These are phyloP conservation scores for Biscogniauxia mediterranea DNA, from an alignment of 2,329 filamentous ascomycete species.

Conservation along the genomic window DNA sequence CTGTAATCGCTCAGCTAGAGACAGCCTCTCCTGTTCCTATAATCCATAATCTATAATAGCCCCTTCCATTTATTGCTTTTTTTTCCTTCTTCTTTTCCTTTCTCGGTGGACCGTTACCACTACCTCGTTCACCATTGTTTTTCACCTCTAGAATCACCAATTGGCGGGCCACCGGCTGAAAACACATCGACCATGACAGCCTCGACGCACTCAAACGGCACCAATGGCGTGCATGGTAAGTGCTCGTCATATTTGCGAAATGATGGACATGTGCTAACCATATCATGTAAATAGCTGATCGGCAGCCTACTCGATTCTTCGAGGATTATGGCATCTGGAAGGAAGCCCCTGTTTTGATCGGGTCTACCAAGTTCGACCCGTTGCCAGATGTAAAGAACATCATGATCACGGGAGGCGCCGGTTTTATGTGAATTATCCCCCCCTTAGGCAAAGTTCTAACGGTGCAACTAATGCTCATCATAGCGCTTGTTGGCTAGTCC, in stretches of 20 bases:
- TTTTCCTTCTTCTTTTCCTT: background rate
- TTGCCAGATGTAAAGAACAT: constrained; percentile 72
- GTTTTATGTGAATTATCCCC: constrained; percentile 68
- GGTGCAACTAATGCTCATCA: constrained; percentile 20
- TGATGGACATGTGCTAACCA: constrained; percentile 10
- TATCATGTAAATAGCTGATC: constrained; percentile 3
- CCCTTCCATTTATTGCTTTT: background rate
- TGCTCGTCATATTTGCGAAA: constrained; percentile 2
- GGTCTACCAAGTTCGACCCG: constrained; percentile 69
- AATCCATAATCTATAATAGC: background rate
- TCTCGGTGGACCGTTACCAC: background rate
- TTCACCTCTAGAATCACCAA: background rate
- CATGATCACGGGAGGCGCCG: constrained; percentile 79
- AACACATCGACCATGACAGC: constrained; percentile 22
- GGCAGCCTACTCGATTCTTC: constrained; percentile 42
- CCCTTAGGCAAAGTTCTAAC: constrained; percentile 3
- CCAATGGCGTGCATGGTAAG: constrained; percentile 28
- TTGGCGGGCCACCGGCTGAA: background rate
- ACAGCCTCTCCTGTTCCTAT: background rate
- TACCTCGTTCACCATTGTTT: background rate
- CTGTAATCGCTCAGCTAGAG: background rate
- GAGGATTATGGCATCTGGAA: constrained; percentile 67
- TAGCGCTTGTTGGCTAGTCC: constrained; percentile 80
- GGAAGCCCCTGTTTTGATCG: constrained; percentile 66
- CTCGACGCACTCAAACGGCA: constrained; percentile 24